Evolutionary conservation across 2,329 filamentous ascomycete genomes (phyloP).

Genomic region (Venturia nashicola): DNA sequence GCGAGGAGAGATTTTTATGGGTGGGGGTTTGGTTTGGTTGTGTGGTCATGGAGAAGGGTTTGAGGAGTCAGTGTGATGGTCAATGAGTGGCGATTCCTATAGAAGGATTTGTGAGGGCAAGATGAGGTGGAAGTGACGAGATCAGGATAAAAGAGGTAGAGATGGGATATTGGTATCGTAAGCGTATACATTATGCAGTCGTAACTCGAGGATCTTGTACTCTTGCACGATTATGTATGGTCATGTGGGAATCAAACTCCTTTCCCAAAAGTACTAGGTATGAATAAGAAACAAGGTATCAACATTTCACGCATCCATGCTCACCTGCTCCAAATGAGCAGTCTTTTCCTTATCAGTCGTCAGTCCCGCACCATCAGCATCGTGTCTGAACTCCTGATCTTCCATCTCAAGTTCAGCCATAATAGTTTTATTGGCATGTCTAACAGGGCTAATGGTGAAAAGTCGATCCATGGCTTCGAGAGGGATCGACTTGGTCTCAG

Average conservation of each 20-base stretch:
- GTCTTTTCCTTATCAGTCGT: conserved; percentile 7
- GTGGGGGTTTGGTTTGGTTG: too few relatives aligned
- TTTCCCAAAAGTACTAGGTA: neutral
- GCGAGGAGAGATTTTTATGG: too few relatives aligned
- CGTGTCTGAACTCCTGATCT: conserved; percentile 30
- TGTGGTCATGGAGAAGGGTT: too few relatives aligned
- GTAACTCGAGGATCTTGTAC: neutral
- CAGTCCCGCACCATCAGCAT: conserved; percentile 24
- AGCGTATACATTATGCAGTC: neutral
- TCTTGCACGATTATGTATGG: neutral
- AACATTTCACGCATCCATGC: neutral
- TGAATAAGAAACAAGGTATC: neutral
- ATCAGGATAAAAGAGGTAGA: too few relatives aligned
- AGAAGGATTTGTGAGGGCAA: too few relatives aligned
- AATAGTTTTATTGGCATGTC: conserved; percentile 28
- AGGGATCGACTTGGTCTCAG: conserved; percentile 33
- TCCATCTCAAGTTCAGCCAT: conserved; percentile 24
- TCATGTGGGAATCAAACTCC: neutral
- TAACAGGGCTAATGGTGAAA: conserved; percentile 31
- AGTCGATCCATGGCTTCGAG: conserved; percentile 35
- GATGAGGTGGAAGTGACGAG: too few relatives aligned
- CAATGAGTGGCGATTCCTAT: too few relatives aligned
- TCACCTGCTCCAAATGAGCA: conserved; percentile 5
- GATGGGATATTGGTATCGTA: neutral
- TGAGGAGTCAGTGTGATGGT: too few relatives aligned